A percentile compares a stretch with the other conserved stretches of the same genome.
Conservation (phyloP, 805 yeast genomes). For the Cyberlindnera petersonii region DNA sequence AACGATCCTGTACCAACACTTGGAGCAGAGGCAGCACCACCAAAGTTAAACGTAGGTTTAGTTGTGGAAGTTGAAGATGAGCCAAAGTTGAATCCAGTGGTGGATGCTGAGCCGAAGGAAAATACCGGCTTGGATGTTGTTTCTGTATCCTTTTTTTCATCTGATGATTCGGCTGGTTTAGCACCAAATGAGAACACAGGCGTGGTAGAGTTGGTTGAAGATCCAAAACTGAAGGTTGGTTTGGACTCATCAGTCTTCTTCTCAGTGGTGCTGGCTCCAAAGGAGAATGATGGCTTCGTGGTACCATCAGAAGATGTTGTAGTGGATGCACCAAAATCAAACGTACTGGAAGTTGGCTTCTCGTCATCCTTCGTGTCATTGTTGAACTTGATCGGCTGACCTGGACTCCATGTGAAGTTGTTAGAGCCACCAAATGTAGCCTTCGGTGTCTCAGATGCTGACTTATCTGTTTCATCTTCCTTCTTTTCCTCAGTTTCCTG, state of each 20-base stretch:
- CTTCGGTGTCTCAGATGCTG: constrained; percentile 6
- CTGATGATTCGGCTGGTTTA: constrained; percentile 2
- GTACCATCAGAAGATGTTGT: constrained; percentile 16
- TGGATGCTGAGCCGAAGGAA: constrained; percentile 13
- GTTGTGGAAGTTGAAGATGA: constrained; percentile 13
- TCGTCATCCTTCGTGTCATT: constrained; percentile 4
- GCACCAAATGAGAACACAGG: constrained; percentile 4
- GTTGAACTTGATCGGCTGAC: constrained; percentile 19
- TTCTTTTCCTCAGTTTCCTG: constrained; percentile 12
- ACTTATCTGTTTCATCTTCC: constrained; percentile 9
- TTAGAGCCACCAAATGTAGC: constrained; percentile 8
- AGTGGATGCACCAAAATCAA: constrained; percentile 12
- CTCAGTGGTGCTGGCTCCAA: constrained; percentile 6
- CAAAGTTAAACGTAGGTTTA: constrained; percentile 28
- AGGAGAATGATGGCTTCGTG: constrained; percentile 7
- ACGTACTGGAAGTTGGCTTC: constrained; percentile 7
- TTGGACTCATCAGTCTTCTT: constrained; percentile 6
- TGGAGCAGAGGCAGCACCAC: constrained; percentile 15
- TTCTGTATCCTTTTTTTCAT: constrained; percentile 1
- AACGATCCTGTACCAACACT: constrained; percentile 10
- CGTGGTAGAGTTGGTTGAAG: not conserved
- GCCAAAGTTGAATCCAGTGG: constrained; percentile 25
- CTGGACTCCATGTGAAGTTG: constrained; percentile 26
- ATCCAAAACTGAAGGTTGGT: constrained; percentile 27
- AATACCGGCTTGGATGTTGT: constrained; percentile 13